phyloP scores from a whole-genome alignment of 108 stramenopile genomes.

The Pseudonitzschia multiseries region DNA sequence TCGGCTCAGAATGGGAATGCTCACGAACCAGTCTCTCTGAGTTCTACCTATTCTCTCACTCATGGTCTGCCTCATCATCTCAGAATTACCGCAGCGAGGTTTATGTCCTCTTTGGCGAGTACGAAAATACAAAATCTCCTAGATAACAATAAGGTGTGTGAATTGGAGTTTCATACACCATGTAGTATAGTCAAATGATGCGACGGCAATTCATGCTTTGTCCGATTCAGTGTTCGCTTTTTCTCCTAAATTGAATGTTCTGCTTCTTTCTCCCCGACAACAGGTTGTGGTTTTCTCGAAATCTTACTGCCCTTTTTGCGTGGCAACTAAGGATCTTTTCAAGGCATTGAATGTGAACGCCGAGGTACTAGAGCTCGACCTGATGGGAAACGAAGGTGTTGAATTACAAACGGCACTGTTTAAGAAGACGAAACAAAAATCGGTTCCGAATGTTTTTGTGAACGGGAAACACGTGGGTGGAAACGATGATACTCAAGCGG shows the following conservation, averaged over 20 bases:
- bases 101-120: neutral
- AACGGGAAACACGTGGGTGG: conserved; percentile 73
- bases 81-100: neutral
- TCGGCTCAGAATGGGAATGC: neutral
- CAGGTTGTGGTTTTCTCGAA: conserved; percentile 61
- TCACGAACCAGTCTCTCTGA: too few relatives aligned
- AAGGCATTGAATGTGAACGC: conserved; percentile 38
- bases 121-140: neutral
- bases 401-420: conserved; percentile 45
- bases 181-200: too few relatives aligned
- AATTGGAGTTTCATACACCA: neutral
- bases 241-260: too few relatives aligned
- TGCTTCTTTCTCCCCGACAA: too few relatives aligned
- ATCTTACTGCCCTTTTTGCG: conserved; percentile 74
- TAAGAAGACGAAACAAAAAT: conserved; percentile 50
- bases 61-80: neutral
- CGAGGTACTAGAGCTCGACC: conserved; percentile 56
- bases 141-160: conserved; percentile 31
- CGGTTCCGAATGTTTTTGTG: conserved; percentile 74
- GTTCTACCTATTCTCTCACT: neutral
- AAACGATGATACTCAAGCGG: conserved; percentile 62
- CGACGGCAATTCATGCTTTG: too few relatives aligned
- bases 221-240: too few relatives aligned
- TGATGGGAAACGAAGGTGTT: conserved; percentile 54
- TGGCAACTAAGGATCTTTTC: conserved; percentile 64